A percentile compares a stretch with the other conserved stretches of the same genome.
Conservation (phyloP, 345 rosid species). For the Citrus medica region DNA sequence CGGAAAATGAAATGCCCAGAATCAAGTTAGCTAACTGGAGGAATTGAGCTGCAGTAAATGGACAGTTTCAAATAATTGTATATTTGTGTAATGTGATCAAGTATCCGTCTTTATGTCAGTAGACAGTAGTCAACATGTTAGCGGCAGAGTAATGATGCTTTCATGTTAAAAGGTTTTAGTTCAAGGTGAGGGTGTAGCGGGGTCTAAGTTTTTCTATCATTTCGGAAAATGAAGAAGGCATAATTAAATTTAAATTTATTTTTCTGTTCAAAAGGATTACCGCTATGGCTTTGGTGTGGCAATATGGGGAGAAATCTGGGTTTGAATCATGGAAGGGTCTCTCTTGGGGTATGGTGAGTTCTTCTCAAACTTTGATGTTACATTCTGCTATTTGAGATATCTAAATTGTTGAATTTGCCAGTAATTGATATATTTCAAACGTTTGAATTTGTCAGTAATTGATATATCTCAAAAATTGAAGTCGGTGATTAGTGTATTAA, state of each 20-base stretch:
- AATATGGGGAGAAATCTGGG: conserved; percentile 85
- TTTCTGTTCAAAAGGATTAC: conserved; percentile 52
- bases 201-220: neutral
- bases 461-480: too few relatives aligned
- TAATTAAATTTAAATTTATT: neutral
- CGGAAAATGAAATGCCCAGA: neutral
- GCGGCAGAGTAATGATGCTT: neutral
- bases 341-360: conserved; percentile 91
- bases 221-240: neutral
- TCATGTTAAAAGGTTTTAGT: neutral
- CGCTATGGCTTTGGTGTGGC: conserved; percentile 96
- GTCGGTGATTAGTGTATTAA: neutral
- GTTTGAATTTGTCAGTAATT: too few relatives aligned
- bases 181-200: neutral
- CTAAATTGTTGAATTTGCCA: neutral
- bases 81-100: neutral
- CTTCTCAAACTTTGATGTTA: neutral
- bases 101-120: neutral
- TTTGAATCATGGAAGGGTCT: conserved; percentile 95
- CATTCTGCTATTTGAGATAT: neutral
- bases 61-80: neutral
- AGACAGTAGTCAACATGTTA: neutral
- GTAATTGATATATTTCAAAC: neutral
- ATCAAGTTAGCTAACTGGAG: neutral
- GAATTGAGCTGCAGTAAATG: neutral